Evolutionary conservation across 805 yeast genomes (phyloP).

Genomic region (Starmera pachycereana): DNA sequence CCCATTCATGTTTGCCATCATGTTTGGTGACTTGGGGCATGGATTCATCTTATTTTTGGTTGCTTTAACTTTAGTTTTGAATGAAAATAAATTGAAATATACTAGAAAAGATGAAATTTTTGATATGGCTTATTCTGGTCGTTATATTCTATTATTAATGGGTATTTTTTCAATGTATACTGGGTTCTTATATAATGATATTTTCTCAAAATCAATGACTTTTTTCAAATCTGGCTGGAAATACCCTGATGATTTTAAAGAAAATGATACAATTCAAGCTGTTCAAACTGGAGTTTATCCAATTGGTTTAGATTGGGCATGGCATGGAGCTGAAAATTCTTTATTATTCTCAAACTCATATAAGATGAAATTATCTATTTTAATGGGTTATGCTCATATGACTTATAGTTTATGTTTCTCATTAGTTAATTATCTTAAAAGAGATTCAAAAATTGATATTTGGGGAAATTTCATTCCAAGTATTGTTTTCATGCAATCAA

Average conservation of each 20-base stretch:
- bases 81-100: conserved; percentile 59
- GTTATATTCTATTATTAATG: conserved; percentile 87
- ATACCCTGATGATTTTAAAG: conserved; percentile 62
- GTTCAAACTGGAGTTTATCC: conserved; percentile 58
- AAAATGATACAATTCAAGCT: conserved; percentile 64
- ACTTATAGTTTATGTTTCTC: conserved; percentile 80
- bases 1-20: conserved; percentile 97
- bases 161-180: conserved; percentile 94
- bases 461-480: conserved; percentile 94
- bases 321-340: conserved; percentile 97
- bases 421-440: conserved; percentile 64
- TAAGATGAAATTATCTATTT: conserved; percentile 91
- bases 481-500: conserved; percentile 87
- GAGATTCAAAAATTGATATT: conserved; percentile 66
- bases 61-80: conserved; percentile 58
- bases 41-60: conserved; percentile 76
- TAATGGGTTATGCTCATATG: conserved; percentile 96
- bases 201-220: conserved; percentile 86
- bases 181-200: conserved; percentile 87
- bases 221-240: conserved; percentile 83
- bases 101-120: conserved; percentile 84
- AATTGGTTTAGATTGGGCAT: conserved; percentile 83
- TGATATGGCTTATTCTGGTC: conserved; percentile 92
- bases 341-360: conserved; percentile 87
- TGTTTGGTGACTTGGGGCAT: conserved; percentile 99